A percentile compares a stretch with the other conserved stretches of the same genome.
phyloP scores from a whole-genome alignment of 345 rosid genomes.

The Sapria himalayana region DNA sequence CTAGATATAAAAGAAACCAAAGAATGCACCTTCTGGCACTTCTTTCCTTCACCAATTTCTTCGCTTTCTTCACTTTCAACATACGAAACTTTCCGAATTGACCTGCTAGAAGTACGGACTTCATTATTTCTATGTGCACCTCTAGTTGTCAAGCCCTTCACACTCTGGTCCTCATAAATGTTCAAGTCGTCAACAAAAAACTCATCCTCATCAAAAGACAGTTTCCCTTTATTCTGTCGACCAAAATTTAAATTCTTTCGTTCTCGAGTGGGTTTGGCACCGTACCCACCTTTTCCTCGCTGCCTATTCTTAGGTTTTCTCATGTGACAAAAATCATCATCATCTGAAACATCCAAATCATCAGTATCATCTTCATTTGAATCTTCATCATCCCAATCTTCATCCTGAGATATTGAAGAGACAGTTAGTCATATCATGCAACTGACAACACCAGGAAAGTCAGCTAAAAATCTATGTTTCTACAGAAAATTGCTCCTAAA shows the following conservation, averaged over 20 bases:
- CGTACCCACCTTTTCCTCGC: constrained; percentile 31
- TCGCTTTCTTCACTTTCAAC: constrained; percentile 99
- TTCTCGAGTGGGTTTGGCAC: constrained; percentile 26
- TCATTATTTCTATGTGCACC: constrained; percentile 46
- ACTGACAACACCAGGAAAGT: too few species aligned
- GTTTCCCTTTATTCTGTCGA: constrained; percentile 43
- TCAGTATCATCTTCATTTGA: constrained; percentile 57
- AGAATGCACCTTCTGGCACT: constrained; percentile 44
- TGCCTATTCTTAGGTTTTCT: constrained; percentile 48
- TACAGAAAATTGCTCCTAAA: too few species aligned
- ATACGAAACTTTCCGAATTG: constrained; percentile 89
- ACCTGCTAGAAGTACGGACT: constrained; percentile 77
- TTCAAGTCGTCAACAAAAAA: constrained; percentile 53
- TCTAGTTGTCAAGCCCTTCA: constrained; percentile 41
- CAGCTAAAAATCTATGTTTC: too few species aligned
- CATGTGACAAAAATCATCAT: constrained; percentile 40
- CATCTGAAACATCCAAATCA: constrained; percentile 45
- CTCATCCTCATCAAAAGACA: constrained; percentile 46
- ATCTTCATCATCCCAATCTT: constrained; percentile 59
- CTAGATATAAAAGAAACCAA: constrained; percentile 2
- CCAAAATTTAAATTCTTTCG: constrained; percentile 21
- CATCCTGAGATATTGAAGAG: constrained; percentile 33
- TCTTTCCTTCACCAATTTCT: constrained; percentile 67
- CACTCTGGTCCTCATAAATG: constrained; percentile 36
- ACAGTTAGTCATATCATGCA: too few species aligned